Evolutionary conservation across 139 green algal species (phyloP).

Genomic region (Desmodesmus armatus): DNA sequence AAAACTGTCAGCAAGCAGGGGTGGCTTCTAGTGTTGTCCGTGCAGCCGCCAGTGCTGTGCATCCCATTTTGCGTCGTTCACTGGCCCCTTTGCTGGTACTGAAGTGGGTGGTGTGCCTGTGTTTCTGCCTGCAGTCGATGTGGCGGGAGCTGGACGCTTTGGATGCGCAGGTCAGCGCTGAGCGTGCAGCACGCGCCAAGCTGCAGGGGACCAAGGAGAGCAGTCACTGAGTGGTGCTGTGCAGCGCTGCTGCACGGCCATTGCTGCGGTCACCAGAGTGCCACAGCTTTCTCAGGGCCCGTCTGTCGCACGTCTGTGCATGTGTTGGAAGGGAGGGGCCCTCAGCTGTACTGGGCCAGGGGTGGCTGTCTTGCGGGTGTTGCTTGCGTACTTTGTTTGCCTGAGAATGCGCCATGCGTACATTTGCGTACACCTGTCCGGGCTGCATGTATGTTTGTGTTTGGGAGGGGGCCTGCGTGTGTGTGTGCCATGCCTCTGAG

Average conservation of each 20-base stretch:
- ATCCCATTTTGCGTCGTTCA: neutral
- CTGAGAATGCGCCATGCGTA: too few species aligned
- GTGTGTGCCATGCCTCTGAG: too few species aligned
- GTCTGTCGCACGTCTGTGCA: too few species aligned
- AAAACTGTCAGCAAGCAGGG: neutral
- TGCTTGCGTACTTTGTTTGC: too few species aligned
- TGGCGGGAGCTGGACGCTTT: conserved; percentile 21
- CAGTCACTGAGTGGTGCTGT: neutral
- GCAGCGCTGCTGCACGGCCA: neutral
- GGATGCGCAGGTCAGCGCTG: conserved; percentile 1
- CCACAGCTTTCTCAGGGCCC: too few species aligned
- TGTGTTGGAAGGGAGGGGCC: too few species aligned
- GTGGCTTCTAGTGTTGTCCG: neutral
- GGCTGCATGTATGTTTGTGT: too few species aligned
- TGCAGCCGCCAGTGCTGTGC: neutral
- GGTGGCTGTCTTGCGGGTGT: too few species aligned
- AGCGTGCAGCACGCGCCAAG: conserved; percentile 5
- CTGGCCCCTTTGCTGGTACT: neutral
- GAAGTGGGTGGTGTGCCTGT: neutral
- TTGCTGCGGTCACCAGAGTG: too few species aligned
- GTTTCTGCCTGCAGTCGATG: conserved; percentile 8
- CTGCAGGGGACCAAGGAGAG: neutral
- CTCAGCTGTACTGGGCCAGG: too few species aligned
- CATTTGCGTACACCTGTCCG: too few species aligned
- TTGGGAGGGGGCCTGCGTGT: too few species aligned